phyloP scores from a whole-genome alignment of 2,329 filamentous ascomycete genomes.

The Scedosporium boydii region DNA sequence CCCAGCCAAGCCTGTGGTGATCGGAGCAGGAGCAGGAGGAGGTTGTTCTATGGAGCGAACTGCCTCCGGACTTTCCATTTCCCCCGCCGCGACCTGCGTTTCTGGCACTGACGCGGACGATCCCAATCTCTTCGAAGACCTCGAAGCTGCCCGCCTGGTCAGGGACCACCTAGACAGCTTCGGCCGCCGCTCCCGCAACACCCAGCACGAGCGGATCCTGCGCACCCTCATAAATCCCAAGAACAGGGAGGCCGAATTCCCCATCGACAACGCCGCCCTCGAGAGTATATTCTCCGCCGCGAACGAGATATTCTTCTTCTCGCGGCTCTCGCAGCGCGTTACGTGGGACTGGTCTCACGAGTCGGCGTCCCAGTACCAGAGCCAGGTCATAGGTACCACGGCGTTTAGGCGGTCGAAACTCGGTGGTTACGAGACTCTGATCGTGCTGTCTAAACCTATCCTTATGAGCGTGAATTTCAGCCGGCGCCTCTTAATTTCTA shows the following conservation, averaged over 20 bases:
- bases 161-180: slow-evolving; percentile 34
- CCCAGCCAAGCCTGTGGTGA: not conserved
- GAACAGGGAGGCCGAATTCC: slow-evolving; percentile 33
- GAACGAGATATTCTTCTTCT: slow-evolving; percentile 54
- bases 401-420: slow-evolving; percentile 39
- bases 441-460: slow-evolving; percentile 51
- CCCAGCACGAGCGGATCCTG: slow-evolving; percentile 47
- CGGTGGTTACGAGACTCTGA: slow-evolving; percentile 51
- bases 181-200: slow-evolving; percentile 34
- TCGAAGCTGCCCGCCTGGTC: slow-evolving; percentile 38
- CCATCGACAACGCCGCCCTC: slow-evolving; percentile 47
- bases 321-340: slow-evolving; percentile 46
- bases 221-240: slow-evolving; percentile 46
- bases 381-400: slow-evolving; percentile 52
- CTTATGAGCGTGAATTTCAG: slow-evolving; percentile 47
- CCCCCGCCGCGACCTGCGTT: slow-evolving; percentile 22
- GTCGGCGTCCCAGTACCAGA: slow-evolving; percentile 38
- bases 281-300: slow-evolving; percentile 49
- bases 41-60: slow-evolving; percentile 34
- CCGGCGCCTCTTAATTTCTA: slow-evolving; percentile 50
- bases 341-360: slow-evolving; percentile 52
- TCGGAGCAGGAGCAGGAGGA: not conserved
- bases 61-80: slow-evolving; percentile 38
- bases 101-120: slow-evolving; percentile 14
- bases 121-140: slow-evolving; percentile 32